Evolutionary conservation across 2,329 filamentous ascomycete genomes (phyloP).

Genomic region (Neofusicoccum parvum): DNA sequence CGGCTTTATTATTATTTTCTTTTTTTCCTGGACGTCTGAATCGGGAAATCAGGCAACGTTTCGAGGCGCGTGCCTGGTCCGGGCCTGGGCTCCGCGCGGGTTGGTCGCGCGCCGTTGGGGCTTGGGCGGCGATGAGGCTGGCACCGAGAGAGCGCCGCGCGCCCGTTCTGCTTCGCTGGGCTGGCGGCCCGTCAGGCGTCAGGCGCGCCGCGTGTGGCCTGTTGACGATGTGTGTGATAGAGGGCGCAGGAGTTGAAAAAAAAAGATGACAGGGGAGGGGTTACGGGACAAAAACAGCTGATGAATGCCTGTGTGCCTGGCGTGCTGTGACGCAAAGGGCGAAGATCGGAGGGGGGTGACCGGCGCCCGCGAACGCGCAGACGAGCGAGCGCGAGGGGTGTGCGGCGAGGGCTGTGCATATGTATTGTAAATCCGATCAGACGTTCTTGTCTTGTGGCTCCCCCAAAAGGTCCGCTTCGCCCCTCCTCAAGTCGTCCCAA

Average conservation of each 20-base stretch:
- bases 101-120: too few species aligned
- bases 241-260: background rate
- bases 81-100: too few species aligned
- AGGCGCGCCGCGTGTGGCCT: background rate
- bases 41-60: background rate
- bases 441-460: background rate
- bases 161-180: too few species aligned
- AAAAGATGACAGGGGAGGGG: background rate
- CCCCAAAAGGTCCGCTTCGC: background rate
- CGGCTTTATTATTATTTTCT: too few species aligned
- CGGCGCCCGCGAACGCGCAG: background rate
- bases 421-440: conserved; percentile 17
- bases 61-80: background rate
- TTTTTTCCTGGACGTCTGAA: too few species aligned
- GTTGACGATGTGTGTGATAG: background rate
- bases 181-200: too few species aligned
- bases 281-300: background rate
- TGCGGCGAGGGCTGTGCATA: conserved; percentile 13
- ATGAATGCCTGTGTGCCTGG: background rate
- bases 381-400: conserved; percentile 3
- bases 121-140: too few species aligned
- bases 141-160: too few species aligned
- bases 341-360: conserved; percentile 7
- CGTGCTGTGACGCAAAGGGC: background rate
- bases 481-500: too few species aligned